A percentile compares a stretch with the other conserved stretches of the same genome.
These are phyloP conservation scores for Ustilago hordei DNA, from an alignment of 1,284 basidiomycete genomes.

Conservation along the genomic window DNA sequence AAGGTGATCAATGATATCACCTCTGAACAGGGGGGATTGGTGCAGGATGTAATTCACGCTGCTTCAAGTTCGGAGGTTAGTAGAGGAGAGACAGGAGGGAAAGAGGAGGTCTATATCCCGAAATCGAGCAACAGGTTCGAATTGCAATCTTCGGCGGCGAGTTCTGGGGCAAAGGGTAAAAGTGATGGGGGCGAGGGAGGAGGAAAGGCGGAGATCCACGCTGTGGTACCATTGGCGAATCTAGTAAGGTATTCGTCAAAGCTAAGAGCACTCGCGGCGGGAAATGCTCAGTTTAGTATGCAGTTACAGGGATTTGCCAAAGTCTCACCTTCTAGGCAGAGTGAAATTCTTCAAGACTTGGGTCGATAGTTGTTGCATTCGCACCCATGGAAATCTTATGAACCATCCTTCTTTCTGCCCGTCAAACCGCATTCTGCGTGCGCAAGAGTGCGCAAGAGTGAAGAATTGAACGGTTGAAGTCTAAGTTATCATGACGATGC, in stretches of 20 bases:
- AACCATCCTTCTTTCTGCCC: neutral
- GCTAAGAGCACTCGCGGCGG: constrained; percentile 82
- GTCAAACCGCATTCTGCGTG: too few relatives aligned
- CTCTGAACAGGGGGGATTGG: constrained; percentile 58
- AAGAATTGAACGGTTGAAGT: too few relatives aligned
- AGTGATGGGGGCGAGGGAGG: constrained; percentile 24
- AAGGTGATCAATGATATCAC: constrained; percentile 65
- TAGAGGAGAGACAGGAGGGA: constrained; percentile 71
- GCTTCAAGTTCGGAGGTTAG: neutral
- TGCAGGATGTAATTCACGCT: constrained; percentile 56
- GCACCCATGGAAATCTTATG: neutral
- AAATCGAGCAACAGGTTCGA: constrained; percentile 73
- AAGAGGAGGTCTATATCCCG: constrained; percentile 77
- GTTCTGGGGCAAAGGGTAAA: constrained; percentile 61
- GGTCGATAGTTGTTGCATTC: constrained; percentile 31
- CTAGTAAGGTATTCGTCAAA: constrained; percentile 84
- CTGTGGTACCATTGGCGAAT: constrained; percentile 80
- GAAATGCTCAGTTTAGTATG: constrained; percentile 85
- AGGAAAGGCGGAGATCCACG: constrained; percentile 54
- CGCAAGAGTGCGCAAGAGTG: too few relatives aligned
- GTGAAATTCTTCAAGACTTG: constrained; percentile 56
- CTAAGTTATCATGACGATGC: too few relatives aligned
- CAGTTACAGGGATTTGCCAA: constrained; percentile 79
- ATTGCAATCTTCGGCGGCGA: constrained; percentile 74
- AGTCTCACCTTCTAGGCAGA: constrained; percentile 52